These are phyloP conservation scores for Microcos paniculata DNA, from an alignment of 345 rosid genomes.

Conservation along the genomic window DNA sequence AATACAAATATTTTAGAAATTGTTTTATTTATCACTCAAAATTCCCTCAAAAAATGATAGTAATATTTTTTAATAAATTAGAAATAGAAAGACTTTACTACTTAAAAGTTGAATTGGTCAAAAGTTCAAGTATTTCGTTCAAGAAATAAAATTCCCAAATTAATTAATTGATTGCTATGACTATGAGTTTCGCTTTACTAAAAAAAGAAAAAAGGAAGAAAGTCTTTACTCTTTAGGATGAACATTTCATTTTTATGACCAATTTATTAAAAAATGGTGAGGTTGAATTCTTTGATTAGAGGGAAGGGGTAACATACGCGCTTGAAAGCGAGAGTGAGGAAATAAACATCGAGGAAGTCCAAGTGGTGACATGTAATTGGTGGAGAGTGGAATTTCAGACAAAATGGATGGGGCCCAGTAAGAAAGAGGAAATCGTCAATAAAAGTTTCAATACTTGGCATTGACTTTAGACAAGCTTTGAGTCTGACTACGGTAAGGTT, in stretches of 20 bases:
- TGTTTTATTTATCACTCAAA: neutral
- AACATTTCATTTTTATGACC: neutral
- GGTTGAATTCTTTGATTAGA: neutral
- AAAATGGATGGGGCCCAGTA: constrained; percentile 19
- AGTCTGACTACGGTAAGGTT: constrained; percentile 19
- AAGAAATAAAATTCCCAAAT: too few species aligned
- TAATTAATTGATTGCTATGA: too few species aligned
- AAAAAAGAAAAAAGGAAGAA: too few species aligned
- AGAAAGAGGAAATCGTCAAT: constrained; percentile 28
- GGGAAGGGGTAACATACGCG: constrained; percentile 13
- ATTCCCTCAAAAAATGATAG: too few species aligned
- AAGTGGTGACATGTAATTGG: constrained; percentile 31
- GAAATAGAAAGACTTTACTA: too few species aligned
- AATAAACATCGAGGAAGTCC: neutral
- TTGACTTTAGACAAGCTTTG: constrained; percentile 27
- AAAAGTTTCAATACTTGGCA: constrained; percentile 25
- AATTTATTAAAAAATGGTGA: too few species aligned
- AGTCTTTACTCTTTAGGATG: too few species aligned
- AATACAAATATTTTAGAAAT: neutral
- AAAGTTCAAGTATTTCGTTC: too few species aligned
- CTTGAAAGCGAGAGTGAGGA: neutral
- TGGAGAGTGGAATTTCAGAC: constrained; percentile 26
- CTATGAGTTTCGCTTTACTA: too few species aligned
- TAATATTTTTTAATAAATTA: too few species aligned
- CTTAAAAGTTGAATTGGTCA: too few species aligned